These are phyloP conservation scores for Paraphaeosphaeria sporulosa DNA, from an alignment of 2,329 filamentous ascomycete species.

Conservation along the genomic window DNA sequence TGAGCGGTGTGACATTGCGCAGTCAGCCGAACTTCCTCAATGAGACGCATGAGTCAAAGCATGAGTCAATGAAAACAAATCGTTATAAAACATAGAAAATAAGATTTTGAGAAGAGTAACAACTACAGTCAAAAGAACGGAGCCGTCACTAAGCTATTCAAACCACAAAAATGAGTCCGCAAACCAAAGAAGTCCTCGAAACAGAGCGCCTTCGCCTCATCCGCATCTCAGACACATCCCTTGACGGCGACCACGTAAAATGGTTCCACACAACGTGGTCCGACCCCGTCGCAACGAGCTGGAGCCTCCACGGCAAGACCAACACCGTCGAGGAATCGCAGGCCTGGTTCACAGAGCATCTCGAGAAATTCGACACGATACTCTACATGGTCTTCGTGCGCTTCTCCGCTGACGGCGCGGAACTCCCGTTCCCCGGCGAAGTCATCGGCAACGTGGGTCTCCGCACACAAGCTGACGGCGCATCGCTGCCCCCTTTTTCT, in stretches of 20 bases:
- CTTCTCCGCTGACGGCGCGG: neutral
- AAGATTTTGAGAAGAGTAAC: neutral
- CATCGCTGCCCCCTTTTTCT: slow-evolving; percentile 17
- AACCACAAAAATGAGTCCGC: neutral
- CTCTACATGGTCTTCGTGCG: slow-evolving; percentile 27
- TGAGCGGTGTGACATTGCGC: neutral
- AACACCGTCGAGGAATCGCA: slow-evolving; percentile 28
- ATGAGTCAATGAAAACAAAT: neutral
- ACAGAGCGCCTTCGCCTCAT: slow-evolving; percentile 35
- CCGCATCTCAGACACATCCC: slow-evolving; percentile 29
- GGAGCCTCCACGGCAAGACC: slow-evolving; percentile 34
- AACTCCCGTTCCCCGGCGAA: slow-evolving; percentile 6
- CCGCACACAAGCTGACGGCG: slow-evolving; percentile 15
- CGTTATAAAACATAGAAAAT: neutral
- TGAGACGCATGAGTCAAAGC: neutral
- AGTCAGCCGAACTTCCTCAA: neutral
- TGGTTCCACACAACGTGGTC: slow-evolving; percentile 40
- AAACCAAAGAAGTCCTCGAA: slow-evolving; percentile 13
- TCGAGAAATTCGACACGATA: slow-evolving; percentile 18
- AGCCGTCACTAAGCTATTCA: neutral
- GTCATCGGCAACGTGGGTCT: slow-evolving; percentile 28
- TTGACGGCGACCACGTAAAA: slow-evolving; percentile 29
- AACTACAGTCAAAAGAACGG: neutral
- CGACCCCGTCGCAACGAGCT: slow-evolving; percentile 30
- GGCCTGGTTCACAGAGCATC: slow-evolving; percentile 27